Conservation (phyloP, 116 monocot species). For the Papilionanthe hybrid region DNA sequence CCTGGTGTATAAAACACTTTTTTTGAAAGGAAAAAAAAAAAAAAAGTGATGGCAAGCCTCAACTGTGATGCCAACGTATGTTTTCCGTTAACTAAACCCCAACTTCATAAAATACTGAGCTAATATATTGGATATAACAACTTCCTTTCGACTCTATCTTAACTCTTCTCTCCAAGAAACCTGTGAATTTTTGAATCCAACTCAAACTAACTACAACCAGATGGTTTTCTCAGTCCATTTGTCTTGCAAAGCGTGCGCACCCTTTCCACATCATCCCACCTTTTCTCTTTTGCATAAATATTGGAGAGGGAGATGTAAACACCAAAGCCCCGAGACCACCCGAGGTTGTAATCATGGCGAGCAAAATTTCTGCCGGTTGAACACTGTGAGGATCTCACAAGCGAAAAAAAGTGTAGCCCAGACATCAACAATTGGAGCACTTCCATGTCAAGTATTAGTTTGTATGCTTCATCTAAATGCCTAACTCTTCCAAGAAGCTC, state of each 20-base stretch:
- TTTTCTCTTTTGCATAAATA: conserved; percentile 38
- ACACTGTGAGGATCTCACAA: conserved; percentile 36
- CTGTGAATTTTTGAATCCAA: conserved; percentile 26
- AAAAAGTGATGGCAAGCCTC: conserved; percentile 41
- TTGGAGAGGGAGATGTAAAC: conserved; percentile 46
- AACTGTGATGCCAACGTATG: conserved; percentile 41
- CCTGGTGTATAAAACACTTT: conserved; percentile 24
- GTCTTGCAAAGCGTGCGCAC: conserved; percentile 33
- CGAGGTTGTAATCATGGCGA: conserved; percentile 19
- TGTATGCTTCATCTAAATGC: conserved; percentile 38
- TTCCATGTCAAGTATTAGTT: conserved; percentile 36
- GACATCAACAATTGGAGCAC: conserved; percentile 30
- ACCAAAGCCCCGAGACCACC: conserved; percentile 30
- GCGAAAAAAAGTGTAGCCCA: conserved; percentile 59
- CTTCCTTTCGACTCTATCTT: conserved; percentile 19
- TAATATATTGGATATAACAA: conserved; percentile 35
- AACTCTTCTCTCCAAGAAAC: conserved; percentile 47
- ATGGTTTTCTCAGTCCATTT: conserved; percentile 41
- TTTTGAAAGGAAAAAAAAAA: conserved; percentile 26
- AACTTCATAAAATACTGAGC: conserved; percentile 35
- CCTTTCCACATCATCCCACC: conserved; percentile 44
- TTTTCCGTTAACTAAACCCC: conserved; percentile 32
- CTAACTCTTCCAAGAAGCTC: conserved; percentile 58
- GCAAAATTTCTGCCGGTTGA: conserved; percentile 44
- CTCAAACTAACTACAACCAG: conserved; percentile 51